Conservation (phyloP, 2,329 filamentous ascomycete species). For the Ophiostoma piceae region DNA sequence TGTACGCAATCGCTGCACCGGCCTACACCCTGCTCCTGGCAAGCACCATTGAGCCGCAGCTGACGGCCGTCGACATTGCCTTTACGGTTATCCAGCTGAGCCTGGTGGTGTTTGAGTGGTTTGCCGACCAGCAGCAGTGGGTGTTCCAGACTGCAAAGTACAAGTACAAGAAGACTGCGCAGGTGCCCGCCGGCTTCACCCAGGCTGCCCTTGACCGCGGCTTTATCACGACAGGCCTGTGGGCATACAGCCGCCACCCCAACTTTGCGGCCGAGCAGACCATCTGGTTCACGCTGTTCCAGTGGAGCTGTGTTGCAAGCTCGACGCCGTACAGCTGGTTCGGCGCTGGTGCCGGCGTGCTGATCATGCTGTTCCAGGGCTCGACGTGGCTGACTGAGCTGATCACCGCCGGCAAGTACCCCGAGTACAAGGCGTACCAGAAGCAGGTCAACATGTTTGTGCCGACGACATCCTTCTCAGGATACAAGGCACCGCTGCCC, state of each 20-base stretch:
- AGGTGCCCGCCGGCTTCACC: slow-evolving; percentile 59
- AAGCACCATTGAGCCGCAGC: slow-evolving; percentile 54
- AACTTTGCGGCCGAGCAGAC: slow-evolving; percentile 92
- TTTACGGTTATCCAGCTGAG: slow-evolving; percentile 45
- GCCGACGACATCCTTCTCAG: slow-evolving; percentile 49
- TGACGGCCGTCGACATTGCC: slow-evolving; percentile 43
- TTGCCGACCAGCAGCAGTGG: slow-evolving; percentile 94
- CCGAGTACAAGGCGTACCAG: slow-evolving; percentile 83
- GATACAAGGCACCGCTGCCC: slow-evolving; percentile 42
- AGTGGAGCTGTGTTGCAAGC: slow-evolving; percentile 76
- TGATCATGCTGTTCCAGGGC: slow-evolving; percentile 79
- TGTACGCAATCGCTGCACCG: slow-evolving; percentile 68
- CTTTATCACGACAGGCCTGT: slow-evolving; percentile 79
- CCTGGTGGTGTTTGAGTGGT: slow-evolving; percentile 61
- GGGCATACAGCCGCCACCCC: slow-evolving; percentile 83
- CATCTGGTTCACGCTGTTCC: slow-evolving; percentile 82
- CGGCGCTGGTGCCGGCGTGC: slow-evolving; percentile 59
- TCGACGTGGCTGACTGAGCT: slow-evolving; percentile 84
- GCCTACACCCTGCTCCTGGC: slow-evolving; percentile 77
- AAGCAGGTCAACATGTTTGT: slow-evolving; percentile 76
- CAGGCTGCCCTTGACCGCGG: slow-evolving; percentile 81
- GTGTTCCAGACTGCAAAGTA: slow-evolving; percentile 77
- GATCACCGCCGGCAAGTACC: slow-evolving; percentile 76
- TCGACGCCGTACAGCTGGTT: slow-evolving; percentile 74
- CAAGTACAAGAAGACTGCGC: slow-evolving; percentile 66